Percentiles rank a stretch among this genome's conserved stretches.
Conservation (phyloP, 306 rosid species). For the Gastrolobium villosum region DNA sequence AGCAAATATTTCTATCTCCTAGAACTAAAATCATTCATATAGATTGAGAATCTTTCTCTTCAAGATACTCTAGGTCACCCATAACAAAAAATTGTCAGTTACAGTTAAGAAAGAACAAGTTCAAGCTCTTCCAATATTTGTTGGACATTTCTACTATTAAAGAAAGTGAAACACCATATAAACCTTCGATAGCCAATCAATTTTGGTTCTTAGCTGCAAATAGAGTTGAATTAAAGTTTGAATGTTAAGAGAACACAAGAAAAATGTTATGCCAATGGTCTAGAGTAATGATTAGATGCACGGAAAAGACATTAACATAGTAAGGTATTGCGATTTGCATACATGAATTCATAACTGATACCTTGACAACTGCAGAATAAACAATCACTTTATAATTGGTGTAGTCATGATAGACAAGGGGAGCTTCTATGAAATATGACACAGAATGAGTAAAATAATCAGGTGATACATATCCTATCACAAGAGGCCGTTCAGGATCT, state of each 20-base stretch:
- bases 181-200: conserved; percentile 36
- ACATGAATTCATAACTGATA: conserved; percentile 46
- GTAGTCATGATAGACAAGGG: conserved; percentile 82
- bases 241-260: conserved; percentile 6
- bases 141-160: conserved; percentile 1
- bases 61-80: not conserved
- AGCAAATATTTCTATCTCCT: too few relatives aligned
- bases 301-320: not conserved
- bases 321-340: not conserved
- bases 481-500: conserved; percentile 91
- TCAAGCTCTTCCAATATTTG: conserved; percentile 28
- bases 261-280: conserved; percentile 20
- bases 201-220: not conserved
- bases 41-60: conserved; percentile 3
- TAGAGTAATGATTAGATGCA: conserved; percentile 15
- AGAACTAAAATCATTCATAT: too few relatives aligned
- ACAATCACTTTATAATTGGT: conserved; percentile 82
- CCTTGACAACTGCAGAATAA: conserved; percentile 99
- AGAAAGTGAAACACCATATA: conserved; percentile 9
- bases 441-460: conserved; percentile 99
- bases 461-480: conserved; percentile 96
- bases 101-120: not conserved
- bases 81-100: not conserved
- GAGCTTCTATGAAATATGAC: conserved; percentile 96
- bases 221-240: not conserved